A percentile compares a stretch with the other conserved stretches of the same genome.
Evolutionary conservation across 805 yeast species (phyloP).

Genomic region (Ogataea ganodermae): DNA sequence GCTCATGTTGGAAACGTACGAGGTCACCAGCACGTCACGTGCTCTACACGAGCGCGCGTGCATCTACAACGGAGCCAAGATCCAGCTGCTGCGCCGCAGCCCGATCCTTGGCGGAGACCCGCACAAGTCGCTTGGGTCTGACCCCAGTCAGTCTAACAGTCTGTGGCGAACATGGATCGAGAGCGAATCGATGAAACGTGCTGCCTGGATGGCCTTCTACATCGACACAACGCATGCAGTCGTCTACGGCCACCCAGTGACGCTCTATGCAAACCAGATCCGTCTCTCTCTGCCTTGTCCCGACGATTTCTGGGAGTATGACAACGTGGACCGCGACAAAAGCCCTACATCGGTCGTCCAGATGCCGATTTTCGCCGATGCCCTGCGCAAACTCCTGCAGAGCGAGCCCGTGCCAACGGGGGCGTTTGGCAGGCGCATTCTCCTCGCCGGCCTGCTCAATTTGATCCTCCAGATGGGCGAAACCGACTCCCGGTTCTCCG

Average conservation of each 20-base stretch:
- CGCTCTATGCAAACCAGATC: constrained; percentile 53
- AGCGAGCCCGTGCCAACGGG: constrained; percentile 44
- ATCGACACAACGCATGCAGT: constrained; percentile 73
- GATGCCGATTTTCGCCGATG: constrained; percentile 33
- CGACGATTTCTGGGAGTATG: constrained; percentile 51
- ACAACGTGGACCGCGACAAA: constrained; percentile 21
- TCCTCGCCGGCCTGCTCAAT: constrained; percentile 62
- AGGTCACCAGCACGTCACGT: constrained; percentile 46
- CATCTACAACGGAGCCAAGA: constrained; percentile 52
- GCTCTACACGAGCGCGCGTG: constrained; percentile 52
- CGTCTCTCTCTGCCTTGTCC: constrained; percentile 59
- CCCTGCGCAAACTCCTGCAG: constrained; percentile 41
- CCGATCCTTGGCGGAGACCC: constrained; percentile 49
- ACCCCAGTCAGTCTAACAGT: constrained; percentile 22
- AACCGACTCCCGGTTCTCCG: constrained; percentile 49
- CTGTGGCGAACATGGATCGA: constrained; percentile 67
- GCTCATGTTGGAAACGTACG: constrained; percentile 48
- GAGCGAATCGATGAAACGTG: constrained; percentile 69
- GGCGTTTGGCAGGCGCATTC: constrained; percentile 60
- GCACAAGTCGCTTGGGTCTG: constrained; percentile 33
- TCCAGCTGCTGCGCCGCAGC: constrained; percentile 50
- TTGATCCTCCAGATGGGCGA: constrained; percentile 61
- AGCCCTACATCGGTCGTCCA: constrained; percentile 19
- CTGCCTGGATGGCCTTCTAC: constrained; percentile 74
- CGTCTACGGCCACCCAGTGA: constrained; percentile 66